Evolutionary conservation across 768 basidiomycete species (phyloP).

Genomic region (Clavaria fumosa): DNA sequence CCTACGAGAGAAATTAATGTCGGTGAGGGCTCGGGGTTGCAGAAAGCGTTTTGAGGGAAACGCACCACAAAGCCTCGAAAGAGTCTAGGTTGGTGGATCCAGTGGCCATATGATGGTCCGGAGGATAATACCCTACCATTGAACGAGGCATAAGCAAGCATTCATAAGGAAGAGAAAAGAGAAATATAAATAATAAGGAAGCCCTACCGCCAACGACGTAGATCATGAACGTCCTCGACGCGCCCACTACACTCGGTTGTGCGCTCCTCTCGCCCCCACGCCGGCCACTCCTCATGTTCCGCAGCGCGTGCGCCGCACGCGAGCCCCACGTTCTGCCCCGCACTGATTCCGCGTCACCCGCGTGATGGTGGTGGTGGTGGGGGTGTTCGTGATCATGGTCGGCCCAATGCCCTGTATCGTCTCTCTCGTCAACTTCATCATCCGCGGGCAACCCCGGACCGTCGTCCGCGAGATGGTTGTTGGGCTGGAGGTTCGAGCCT

Average conservation of each 20-base stretch:
- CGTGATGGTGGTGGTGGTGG: slow-evolving; percentile 8
- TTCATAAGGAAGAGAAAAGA: no score
- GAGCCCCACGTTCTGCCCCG: slow-evolving; percentile 33
- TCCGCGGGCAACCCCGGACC: no score
- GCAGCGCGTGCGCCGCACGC: slow-evolving; percentile 46
- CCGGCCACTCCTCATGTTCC: slow-evolving; percentile 34
- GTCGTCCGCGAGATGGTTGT: background rate
- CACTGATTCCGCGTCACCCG: slow-evolving; percentile 5
- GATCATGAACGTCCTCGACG: slow-evolving; percentile 70
- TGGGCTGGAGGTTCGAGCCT: background rate
- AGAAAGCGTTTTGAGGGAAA: no score
- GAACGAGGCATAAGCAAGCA: no score
- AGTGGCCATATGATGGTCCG: slow-evolving; percentile 79
- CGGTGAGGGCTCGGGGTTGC: no score
- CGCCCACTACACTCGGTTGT: slow-evolving; percentile 13
- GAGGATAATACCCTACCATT: slow-evolving; percentile 72
- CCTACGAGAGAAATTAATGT: slow-evolving; percentile 21
- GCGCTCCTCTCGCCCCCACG: slow-evolving; percentile 12
- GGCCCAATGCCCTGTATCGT: slow-evolving; percentile 4
- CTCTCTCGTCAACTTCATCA: slow-evolving; percentile 6
- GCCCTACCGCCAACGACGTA: slow-evolving; percentile 68
- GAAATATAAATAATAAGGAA: slow-evolving; percentile 6
- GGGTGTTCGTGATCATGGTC: slow-evolving; percentile 3
- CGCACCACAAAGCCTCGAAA: slow-evolving; percentile 64
- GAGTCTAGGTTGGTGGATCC: slow-evolving; percentile 55